phyloP scores from a whole-genome alignment of 768 basidiomycete genomes.

The Amanita muscaria region DNA sequence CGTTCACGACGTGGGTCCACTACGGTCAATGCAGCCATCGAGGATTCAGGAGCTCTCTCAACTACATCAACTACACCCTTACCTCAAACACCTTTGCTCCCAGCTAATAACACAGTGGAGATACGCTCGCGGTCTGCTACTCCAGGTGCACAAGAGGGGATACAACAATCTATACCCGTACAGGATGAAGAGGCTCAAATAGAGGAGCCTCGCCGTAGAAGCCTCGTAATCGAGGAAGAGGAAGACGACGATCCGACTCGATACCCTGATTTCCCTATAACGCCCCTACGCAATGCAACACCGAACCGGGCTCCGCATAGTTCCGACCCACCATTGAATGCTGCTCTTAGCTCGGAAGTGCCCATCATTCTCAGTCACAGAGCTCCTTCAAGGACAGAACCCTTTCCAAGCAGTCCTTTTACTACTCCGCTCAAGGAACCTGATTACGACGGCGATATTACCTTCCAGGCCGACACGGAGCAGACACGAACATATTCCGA shows the following conservation, averaged over 20 bases:
- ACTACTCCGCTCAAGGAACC: slow-evolving; percentile 61
- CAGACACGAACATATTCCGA: slow-evolving; percentile 34
- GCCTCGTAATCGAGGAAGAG: slow-evolving; percentile 47
- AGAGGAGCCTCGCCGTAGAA: slow-evolving; percentile 37
- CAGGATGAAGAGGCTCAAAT: slow-evolving; percentile 1
- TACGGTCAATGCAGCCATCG: slow-evolving; percentile 37
- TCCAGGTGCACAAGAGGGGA: slow-evolving; percentile 15
- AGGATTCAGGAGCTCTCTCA: slow-evolving; percentile 40
- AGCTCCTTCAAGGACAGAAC: slow-evolving; percentile 47
- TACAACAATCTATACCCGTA: background rate
- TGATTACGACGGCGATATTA: slow-evolving; percentile 58
- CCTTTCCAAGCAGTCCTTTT: slow-evolving; percentile 64
- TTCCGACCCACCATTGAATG: slow-evolving; percentile 45
- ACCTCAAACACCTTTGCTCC: slow-evolving; percentile 43
- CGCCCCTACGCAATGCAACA: slow-evolving; percentile 32
- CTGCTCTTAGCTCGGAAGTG: slow-evolving; percentile 39
- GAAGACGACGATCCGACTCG: slow-evolving; percentile 19
- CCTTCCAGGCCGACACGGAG: slow-evolving; percentile 51
- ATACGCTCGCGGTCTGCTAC: slow-evolving; percentile 35
- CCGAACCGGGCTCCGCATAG: slow-evolving; percentile 35
- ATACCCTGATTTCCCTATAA: slow-evolving; percentile 32
- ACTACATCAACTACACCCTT: slow-evolving; percentile 55
- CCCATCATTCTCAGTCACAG: slow-evolving; percentile 40
- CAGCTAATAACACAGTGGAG: slow-evolving; percentile 28
- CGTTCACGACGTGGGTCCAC: slow-evolving; percentile 43